These are phyloP conservation scores for Yarrowia alimentaria DNA, from an alignment of 805 yeast genomes.

Conservation along the genomic window DNA sequence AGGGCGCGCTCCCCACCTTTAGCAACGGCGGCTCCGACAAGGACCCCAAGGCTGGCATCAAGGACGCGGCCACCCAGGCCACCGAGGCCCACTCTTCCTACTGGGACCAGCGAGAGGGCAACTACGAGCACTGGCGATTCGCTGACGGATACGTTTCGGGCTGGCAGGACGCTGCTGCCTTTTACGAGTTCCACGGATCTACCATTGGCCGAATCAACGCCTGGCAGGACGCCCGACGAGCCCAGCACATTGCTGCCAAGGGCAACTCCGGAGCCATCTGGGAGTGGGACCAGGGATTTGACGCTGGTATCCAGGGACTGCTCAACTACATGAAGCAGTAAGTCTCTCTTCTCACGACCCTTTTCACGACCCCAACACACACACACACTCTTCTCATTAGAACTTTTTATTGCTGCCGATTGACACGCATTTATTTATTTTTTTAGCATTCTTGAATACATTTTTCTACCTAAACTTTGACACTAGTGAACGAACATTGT, in stretches of 20 bases:
- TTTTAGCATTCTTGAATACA: constrained; percentile 16
- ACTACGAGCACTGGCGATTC: constrained; percentile 78
- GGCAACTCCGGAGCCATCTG: constrained; percentile 63
- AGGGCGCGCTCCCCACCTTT: constrained; percentile 52
- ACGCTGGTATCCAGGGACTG: constrained; percentile 54
- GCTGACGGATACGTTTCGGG: constrained; percentile 75
- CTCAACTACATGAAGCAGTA: constrained; percentile 22
- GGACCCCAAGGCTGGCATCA: constrained; percentile 39
- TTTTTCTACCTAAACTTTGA: background rate
- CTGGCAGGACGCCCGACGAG: constrained; percentile 62
- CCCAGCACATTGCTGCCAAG: constrained; percentile 55
- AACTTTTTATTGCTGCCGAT: background rate
- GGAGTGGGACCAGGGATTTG: constrained; percentile 91
- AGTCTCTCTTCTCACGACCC: constrained; percentile 1
- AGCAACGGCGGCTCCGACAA: constrained; percentile 35
- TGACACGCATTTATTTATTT: constrained; percentile 9
- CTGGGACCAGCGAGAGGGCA: constrained; percentile 66
- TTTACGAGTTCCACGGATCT: constrained; percentile 67
- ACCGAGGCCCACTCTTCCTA: constrained; percentile 53
- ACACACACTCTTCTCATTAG: too few relatives aligned
- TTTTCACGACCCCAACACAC: background rate
- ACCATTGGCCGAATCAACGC: constrained; percentile 70
- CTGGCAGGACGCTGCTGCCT: constrained; percentile 69
- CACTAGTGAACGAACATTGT: too few relatives aligned
- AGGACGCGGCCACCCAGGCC: constrained; percentile 43